Evolutionary conservation across 345 rosid species (phyloP), one percentile per base, ranked within the genome.

Genomic region (Acer yangbiense): DNA sequence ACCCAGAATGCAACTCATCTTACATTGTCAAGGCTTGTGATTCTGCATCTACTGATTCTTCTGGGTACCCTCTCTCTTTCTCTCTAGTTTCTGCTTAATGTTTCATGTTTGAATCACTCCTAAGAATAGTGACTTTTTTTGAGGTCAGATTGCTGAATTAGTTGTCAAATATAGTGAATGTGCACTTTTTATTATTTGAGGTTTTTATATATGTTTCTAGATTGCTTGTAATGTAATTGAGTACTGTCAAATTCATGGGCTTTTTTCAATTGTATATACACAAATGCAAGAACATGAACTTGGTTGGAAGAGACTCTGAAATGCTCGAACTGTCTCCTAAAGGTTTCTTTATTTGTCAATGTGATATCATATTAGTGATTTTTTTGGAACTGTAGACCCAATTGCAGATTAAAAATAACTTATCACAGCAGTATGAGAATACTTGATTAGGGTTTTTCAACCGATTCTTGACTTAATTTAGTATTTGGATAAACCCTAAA

Each of bases 11-110:
- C 77, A 69, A 76, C 67, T 74, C 91, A 91, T 84, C 91, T 90
- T 83, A 82, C 46, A 84, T 91, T 72, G 79, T 91, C 54, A 74
- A 79, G 65, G 88, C 92, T 25, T 90, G 92, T 84, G 96, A 91
- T 82, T 83, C 87, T 78, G 93, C 91, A 71, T 80, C 93, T 79
- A 69, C 61, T 60, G 83, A 76, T 84, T 86, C 89, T 61, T 35
- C 39, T 35, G 85, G 87, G 93, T 87, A 85, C 68, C 58, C 29
- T 44, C 23, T 65, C 57, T 74, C 35, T 50, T 12, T 6, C 66
- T 35, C 16, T 52, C 27, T 57, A 48, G 17, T 69, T 21, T 1
- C 27, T 25, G 10, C 27, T 17, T 12, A 11, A 0, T 57, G 62
- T 57, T 57, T 57, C 23, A 12, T 72, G 48, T 12, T 39, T 29